These are phyloP conservation scores for Carallia brachiata DNA, from an alignment of 345 rosid species.

Conservation along the genomic window DNA sequence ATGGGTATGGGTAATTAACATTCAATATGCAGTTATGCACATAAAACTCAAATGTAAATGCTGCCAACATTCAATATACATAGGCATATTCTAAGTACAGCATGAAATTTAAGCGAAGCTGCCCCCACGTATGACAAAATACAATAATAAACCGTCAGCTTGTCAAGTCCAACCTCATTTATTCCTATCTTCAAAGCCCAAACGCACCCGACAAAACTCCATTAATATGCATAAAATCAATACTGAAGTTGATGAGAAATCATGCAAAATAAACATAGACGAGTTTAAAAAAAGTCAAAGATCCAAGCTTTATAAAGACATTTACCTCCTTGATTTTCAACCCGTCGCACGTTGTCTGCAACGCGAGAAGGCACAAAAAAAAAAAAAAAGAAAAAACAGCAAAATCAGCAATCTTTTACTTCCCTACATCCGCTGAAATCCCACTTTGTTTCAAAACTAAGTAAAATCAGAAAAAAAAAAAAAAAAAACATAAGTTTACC, in stretches of 20 bases:
- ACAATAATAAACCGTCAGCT: neutral
- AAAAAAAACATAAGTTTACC: neutral
- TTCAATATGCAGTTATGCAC: neutral
- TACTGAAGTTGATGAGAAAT: no score
- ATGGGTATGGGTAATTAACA: neutral
- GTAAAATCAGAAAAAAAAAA: neutral
- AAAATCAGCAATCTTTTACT: neutral
- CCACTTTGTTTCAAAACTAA: no score
- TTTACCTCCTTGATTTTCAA: slow-evolving; percentile 74
- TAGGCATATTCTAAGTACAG: no score
- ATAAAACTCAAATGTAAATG: neutral
- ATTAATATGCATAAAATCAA: no score
- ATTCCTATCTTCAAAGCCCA: no score
- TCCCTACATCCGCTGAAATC: no score
- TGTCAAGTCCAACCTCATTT: slow-evolving; percentile 7
- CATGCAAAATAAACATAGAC: no score
- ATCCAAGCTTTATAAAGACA: neutral
- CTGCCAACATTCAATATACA: no score
- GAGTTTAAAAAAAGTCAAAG: neutral
- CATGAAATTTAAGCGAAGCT: no score
- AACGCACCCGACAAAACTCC: no score
- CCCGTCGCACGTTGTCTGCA: slow-evolving; percentile 66
- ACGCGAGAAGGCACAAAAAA: neutral
- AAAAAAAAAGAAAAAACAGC: neutral
- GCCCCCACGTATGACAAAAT: neutral